Evolutionary conservation across 1,284 basidiomycete genomes (phyloP).

Genomic region (Rhodotorula glutinis): DNA sequence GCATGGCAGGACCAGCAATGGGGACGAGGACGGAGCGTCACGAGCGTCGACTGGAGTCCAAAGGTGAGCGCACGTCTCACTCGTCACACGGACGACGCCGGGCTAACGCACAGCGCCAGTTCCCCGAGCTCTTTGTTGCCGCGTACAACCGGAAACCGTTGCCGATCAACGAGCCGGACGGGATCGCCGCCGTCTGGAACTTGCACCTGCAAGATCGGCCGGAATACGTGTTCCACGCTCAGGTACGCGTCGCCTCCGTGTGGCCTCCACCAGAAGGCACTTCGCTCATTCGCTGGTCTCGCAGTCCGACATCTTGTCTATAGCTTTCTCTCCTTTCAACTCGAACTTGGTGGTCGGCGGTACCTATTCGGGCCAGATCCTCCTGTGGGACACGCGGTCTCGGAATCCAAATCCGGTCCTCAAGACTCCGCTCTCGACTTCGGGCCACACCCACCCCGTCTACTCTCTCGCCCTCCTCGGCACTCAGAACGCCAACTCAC

Average conservation of each 20-base stretch:
- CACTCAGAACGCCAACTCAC: slow-evolving; percentile 94
- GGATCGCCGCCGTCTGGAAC: slow-evolving; percentile 97
- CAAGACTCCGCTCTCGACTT: slow-evolving; percentile 88
- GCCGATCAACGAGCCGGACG: slow-evolving; percentile 88
- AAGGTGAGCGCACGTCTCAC: slow-evolving; percentile 60
- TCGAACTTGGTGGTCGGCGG: slow-evolving; percentile 96
- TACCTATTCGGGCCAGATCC: slow-evolving; percentile 95
- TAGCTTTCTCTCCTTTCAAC: slow-evolving; percentile 95
- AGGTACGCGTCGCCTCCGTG: slow-evolving; percentile 55
- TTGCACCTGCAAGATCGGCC: slow-evolving; percentile 88
- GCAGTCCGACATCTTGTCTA: slow-evolving; percentile 93
- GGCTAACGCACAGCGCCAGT: slow-evolving; percentile 58
- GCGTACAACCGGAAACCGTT: slow-evolving; percentile 95
- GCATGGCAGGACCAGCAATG: slow-evolving; percentile 84
- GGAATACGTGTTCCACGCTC: slow-evolving; percentile 96
- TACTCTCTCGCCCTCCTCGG: slow-evolving; percentile 97
- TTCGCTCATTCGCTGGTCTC: neutral
- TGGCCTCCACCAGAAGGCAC: no score
- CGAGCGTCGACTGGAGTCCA: slow-evolving; percentile 94
- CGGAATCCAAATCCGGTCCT: slow-evolving; percentile 84
- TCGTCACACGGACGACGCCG: no score
- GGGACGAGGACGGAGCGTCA: slow-evolving; percentile 86
- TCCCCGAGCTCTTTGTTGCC: slow-evolving; percentile 88
- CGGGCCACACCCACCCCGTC: slow-evolving; percentile 94
- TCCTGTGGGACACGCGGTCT: slow-evolving; percentile 97